Evolutionary conservation across 306 rosid genomes (phyloP).

Genomic region (Cercis canadensis): DNA sequence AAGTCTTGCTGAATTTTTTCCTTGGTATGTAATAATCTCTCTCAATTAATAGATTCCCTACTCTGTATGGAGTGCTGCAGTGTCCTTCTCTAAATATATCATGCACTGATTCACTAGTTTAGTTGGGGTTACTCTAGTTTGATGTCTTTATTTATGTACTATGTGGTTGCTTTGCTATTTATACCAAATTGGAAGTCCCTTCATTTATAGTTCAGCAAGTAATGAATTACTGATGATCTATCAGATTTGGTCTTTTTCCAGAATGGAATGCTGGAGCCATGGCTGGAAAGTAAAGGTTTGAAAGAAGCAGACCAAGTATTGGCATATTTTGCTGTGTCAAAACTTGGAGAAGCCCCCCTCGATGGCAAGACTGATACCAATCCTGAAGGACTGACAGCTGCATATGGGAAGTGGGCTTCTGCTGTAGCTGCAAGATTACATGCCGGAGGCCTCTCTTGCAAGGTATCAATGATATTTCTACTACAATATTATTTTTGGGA

Average conservation of each 20-base stretch:
- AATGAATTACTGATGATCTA: slow-evolving; percentile 47
- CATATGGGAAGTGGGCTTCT: slow-evolving; percentile 91
- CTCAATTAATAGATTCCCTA: background rate
- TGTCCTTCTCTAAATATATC: background rate
- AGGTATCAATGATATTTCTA: slow-evolving; percentile 44
- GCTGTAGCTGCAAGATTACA: slow-evolving; percentile 68
- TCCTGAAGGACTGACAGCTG: slow-evolving; percentile 95
- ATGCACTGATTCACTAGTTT: background rate
- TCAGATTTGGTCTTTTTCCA: slow-evolving; percentile 99
- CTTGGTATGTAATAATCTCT: background rate
- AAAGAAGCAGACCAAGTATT: slow-evolving; percentile 75
- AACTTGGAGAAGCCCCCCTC: slow-evolving; percentile 82
- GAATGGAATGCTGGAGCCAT: slow-evolving; percentile 97
- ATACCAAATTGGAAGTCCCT: background rate
- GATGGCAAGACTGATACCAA: slow-evolving; percentile 93
- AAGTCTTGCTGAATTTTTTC: too few relatives aligned
- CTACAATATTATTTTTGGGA: background rate
- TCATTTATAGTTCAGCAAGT: background rate
- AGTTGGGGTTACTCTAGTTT: background rate
- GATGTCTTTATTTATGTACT: background rate
- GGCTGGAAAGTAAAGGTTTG: slow-evolving; percentile 85
- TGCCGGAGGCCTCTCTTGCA: slow-evolving; percentile 93
- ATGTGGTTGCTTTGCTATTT: slow-evolving; percentile 2
- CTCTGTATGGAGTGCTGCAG: background rate
- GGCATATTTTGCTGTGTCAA: slow-evolving; percentile 91